These are phyloP conservation scores for Mycosphaerella arachidis DNA, from an alignment of 2,329 filamentous ascomycete genomes.

Conservation along the genomic window DNA sequence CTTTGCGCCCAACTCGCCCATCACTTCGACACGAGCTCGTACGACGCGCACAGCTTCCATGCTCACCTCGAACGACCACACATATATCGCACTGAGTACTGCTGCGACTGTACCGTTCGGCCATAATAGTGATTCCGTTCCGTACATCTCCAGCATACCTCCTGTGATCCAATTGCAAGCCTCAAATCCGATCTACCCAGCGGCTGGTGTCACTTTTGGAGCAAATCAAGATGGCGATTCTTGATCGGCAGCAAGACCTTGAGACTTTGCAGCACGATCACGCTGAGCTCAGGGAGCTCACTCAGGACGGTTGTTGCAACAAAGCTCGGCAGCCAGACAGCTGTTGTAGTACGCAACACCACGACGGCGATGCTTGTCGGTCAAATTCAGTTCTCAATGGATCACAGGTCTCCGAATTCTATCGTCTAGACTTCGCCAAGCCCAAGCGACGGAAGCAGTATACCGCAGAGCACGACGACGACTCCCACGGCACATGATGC, in stretches of 20 bases:
- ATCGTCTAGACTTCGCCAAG: background rate
- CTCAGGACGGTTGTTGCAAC: background rate
- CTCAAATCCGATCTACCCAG: background rate
- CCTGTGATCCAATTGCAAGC: background rate
- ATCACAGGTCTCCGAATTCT: background rate
- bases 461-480: background rate
- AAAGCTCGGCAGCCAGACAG: background rate
- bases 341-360: background rate
- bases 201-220: background rate
- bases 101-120: background rate
- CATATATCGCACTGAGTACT: background rate
- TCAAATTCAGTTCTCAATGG: too few species aligned
- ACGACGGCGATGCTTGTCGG: background rate
- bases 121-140: too few species aligned
- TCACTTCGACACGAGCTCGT: background rate
- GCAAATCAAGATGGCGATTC: background rate
- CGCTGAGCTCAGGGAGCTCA: background rate
- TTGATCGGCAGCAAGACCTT: background rate
- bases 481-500: background rate
- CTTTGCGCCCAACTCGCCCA: background rate
- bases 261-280: background rate
- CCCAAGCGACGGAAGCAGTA: background rate
- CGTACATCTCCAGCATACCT: background rate
- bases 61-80: background rate
- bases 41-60: background rate